Base-by-base conservation (phyloP, 192 early-diverging fungal species). In the Chytriomyces hyalinus region DNA sequence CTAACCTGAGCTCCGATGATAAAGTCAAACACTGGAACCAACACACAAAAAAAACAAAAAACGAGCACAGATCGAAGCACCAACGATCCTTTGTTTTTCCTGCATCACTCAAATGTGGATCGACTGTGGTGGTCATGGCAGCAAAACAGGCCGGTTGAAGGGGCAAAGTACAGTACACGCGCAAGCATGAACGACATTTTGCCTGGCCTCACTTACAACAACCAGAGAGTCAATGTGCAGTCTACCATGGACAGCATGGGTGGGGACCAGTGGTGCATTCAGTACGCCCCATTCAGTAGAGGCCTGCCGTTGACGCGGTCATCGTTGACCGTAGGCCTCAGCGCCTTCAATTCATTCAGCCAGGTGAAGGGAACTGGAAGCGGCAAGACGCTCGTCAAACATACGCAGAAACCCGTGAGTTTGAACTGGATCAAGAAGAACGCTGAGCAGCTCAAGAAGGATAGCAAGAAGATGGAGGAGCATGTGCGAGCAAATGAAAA, bases 41-140 rank as follows among this genome's bases (percentile, higher is more conserved):
- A 36, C 36, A 36, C 4, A 36, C 0, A 36, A 36, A 36, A 36
- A 36, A 26, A 36, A 36, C 4, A 36, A 36, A 36, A 26, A 36
- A 36, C 4, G 36, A 36, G 36, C 36, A 2, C 36, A 36, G 26
- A 11, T 11, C 44, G 67, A 11, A 73, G 69, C 10, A 79, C 86
- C 49, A 86, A 86, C 75, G 91, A 92, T 76, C 88, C 87, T 57
- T 80, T 88, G 70, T 92, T 92, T 80, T 90, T 85, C 74, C 75
- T 92, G 45, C 89, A 92, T 76, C 91, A 92, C 80, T 80, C 83
- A 60, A 87, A 87, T 83, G 83, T 90, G 49, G 91, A 79, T 47
- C 22, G 46, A 8, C 43, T 79, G 8, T 79, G 78, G 78, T 64
- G 20, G n/a, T 43, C 49, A 20, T 74, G 73, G 73, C 73, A 74